Conservation (phyloP, 768 basidiomycete species). For the Boletus insuetus region DNA sequence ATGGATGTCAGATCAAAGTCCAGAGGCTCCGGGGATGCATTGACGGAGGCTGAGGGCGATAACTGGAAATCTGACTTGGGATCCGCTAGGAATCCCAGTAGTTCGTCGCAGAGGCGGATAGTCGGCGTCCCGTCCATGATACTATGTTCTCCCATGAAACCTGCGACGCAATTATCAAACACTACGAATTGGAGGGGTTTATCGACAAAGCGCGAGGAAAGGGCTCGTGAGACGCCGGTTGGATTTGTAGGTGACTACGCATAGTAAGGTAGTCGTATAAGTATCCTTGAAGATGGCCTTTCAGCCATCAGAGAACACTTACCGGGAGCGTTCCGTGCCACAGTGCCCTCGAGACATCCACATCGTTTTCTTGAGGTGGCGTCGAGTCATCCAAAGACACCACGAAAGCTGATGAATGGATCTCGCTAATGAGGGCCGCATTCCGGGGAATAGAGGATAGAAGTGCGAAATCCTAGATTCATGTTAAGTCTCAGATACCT, state of each 20-base stretch:
- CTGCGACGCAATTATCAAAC: slow-evolving; percentile 76
- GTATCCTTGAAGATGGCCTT: neutral
- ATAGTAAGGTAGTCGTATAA: neutral
- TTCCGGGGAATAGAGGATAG: slow-evolving; percentile 63
- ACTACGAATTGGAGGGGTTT: slow-evolving; percentile 88
- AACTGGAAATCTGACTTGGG: slow-evolving; percentile 64
- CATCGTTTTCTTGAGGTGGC: slow-evolving; percentile 41
- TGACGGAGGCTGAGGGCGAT: slow-evolving; percentile 15
- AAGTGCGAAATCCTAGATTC: slow-evolving; percentile 56
- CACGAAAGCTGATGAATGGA: slow-evolving; percentile 85
- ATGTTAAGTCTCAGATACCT: neutral
- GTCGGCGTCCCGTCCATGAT: slow-evolving; percentile 90
- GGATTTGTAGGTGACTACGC: slow-evolving; percentile 24
- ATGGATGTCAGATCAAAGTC: slow-evolving; percentile 59
- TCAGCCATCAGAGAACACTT: slow-evolving; percentile 33
- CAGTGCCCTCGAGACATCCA: slow-evolving; percentile 64
- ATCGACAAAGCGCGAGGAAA: slow-evolving; percentile 82
- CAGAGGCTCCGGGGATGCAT: slow-evolving; percentile 45
- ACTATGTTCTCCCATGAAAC: slow-evolving; percentile 91
- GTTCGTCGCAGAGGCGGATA: slow-evolving; percentile 65
- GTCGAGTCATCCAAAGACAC: slow-evolving; percentile 71
- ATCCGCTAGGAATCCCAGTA: slow-evolving; percentile 58
- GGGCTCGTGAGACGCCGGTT: slow-evolving; percentile 37
- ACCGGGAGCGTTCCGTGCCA: slow-evolving; percentile 77
- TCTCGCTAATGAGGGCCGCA: slow-evolving; percentile 58